Percentiles rank a stretch among this genome's conserved stretches.
These are phyloP conservation scores for Jaapia argillacea DNA, from an alignment of 768 basidiomycete genomes.

Conservation along the genomic window DNA sequence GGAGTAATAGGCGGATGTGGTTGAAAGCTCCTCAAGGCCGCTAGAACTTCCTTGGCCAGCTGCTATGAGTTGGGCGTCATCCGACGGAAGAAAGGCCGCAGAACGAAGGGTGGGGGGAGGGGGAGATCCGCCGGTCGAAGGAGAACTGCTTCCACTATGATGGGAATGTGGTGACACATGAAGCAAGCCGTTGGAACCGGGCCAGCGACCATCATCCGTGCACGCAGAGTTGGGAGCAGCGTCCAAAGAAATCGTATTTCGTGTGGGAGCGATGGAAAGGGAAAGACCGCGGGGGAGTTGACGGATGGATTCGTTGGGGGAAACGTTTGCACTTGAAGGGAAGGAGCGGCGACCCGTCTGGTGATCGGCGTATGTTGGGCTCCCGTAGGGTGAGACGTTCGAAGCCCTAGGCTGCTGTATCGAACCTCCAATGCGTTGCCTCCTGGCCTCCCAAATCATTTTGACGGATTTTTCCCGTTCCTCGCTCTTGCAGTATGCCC, in stretches of 20 bases:
- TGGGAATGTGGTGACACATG: background rate
- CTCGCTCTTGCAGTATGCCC: constrained; percentile 68
- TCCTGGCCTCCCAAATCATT: constrained; percentile 30
- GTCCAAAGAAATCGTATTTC: too few species aligned
- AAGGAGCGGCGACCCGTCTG: background rate
- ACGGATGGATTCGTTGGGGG: background rate
- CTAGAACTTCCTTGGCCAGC: too few species aligned
- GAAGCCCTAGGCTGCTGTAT: too few species aligned
- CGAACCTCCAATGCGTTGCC: too few species aligned
- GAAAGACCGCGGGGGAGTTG: background rate
- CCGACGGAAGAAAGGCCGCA: too few species aligned
- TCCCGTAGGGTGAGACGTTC: background rate
- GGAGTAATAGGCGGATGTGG: background rate
- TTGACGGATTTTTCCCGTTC: constrained; percentile 59
- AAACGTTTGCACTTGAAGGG: background rate
- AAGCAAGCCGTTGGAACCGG: too few species aligned
- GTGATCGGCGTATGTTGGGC: background rate
- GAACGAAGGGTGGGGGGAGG: background rate
- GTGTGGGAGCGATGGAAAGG: too few species aligned
- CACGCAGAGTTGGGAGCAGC: too few species aligned
- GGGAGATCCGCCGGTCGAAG: too few species aligned
- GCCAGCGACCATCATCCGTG: background rate
- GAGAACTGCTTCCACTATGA: background rate
- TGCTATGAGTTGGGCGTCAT: too few species aligned
- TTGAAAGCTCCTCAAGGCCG: too few species aligned